phyloP scores from a whole-genome alignment of 345 rosid species.

The Nasturtium officinale region DNA sequence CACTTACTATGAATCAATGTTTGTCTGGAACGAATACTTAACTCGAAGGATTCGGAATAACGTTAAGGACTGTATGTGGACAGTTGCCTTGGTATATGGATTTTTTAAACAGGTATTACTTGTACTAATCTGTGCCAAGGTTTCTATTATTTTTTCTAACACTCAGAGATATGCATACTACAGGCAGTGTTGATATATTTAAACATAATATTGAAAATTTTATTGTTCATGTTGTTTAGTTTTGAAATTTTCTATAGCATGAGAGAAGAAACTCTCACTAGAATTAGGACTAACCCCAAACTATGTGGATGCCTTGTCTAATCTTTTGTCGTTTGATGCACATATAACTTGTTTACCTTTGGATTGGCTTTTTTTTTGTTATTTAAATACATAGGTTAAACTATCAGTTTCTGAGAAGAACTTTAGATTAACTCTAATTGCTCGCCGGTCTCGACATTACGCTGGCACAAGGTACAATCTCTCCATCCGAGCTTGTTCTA shows the following conservation, averaged over 20 bases:
- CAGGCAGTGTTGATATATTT: constrained; percentile 14
- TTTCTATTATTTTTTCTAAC: neutral
- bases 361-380: neutral
- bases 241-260: neutral
- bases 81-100: constrained; percentile 92
- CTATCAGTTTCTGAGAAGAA: constrained; percentile 64
- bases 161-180: constrained; percentile 6
- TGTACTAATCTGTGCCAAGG: constrained; percentile 4
- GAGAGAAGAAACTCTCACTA: constrained; percentile 21
- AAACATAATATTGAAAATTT: neutral
- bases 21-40: constrained; percentile 93
- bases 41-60: constrained; percentile 68
- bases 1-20: constrained; percentile 73
- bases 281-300: constrained; percentile 5
- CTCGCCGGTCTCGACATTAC: constrained; percentile 91
- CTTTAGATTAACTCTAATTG: constrained; percentile 71
- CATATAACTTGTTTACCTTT: constrained; percentile 23
- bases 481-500: constrained; percentile 18
- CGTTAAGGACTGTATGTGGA: constrained; percentile 77
- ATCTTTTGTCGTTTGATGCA: constrained; percentile 7
- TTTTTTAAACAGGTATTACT: constrained; percentile 88
- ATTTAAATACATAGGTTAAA: constrained; percentile 56
- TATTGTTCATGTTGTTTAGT: constrained; percentile 5
- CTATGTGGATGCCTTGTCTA: constrained; percentile 9
- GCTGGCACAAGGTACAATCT: constrained; percentile 89